Conservation (phyloP, 2,329 filamentous ascomycete genomes). For the Gnomoniopsis smithogilvyi region DNA sequence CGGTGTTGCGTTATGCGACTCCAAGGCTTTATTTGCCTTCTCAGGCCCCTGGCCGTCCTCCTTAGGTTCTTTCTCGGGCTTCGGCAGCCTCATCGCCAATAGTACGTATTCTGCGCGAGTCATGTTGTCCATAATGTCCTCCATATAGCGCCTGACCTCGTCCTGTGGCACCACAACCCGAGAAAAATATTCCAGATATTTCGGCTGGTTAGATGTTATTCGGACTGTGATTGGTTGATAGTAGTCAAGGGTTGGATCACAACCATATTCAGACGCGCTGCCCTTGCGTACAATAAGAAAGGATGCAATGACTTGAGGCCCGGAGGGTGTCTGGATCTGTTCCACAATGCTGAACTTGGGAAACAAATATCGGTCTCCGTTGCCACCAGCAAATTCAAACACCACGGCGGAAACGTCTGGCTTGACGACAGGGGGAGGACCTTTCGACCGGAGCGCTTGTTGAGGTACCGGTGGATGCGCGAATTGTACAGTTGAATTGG, state of each 20-base stretch:
- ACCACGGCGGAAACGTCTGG: conserved; percentile 64
- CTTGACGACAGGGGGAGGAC: conserved; percentile 50
- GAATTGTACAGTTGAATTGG: neutral
- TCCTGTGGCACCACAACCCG: conserved; percentile 61
- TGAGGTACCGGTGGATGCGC: conserved; percentile 30
- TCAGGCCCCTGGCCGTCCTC: conserved; percentile 27
- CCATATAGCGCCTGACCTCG: conserved; percentile 65
- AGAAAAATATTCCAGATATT: conserved; percentile 58
- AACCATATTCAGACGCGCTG: conserved; percentile 61
- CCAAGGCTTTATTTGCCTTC: conserved; percentile 19
- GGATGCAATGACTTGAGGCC: conserved; percentile 65
- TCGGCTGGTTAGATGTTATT: conserved; percentile 50
- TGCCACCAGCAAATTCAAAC: conserved; percentile 65
- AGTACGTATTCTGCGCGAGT: conserved; percentile 65
- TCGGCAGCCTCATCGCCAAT: conserved; percentile 63
- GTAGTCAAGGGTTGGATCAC: conserved; percentile 64
- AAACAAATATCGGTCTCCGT: conserved; percentile 73
- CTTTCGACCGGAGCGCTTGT: conserved; percentile 59
- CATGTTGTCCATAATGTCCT: conserved; percentile 67
- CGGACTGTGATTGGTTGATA: conserved; percentile 72
- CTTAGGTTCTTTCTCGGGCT: conserved; percentile 34
- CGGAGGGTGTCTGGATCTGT: conserved; percentile 48
- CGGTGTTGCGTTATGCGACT: conserved; percentile 20
- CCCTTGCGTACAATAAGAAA: conserved; percentile 76
- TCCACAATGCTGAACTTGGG: conserved; percentile 77